A percentile compares a stretch with the other conserved stretches of the same genome.
phyloP scores from a whole-genome alignment of 1,284 basidiomycete species.

The Coniophora puteana region DNA sequence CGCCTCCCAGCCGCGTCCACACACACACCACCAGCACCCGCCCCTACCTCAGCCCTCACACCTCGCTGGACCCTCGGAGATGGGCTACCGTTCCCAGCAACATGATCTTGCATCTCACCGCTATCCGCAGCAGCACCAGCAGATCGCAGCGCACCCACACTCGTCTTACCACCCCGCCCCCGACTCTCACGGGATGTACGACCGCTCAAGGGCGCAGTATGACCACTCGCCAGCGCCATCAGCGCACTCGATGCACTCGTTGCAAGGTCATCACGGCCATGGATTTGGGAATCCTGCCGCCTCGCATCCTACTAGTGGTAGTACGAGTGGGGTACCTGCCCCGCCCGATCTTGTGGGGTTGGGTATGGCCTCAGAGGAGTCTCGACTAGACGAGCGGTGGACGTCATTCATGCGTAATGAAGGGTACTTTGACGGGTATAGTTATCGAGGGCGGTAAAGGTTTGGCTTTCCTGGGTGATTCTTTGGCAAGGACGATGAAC shows the following conservation, averaged over 20 bases:
- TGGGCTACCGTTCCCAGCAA: no score
- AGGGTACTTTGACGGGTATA: conserved; percentile 34
- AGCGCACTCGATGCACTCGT: no score
- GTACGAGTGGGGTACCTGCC: no score
- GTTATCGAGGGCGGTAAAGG: conserved; percentile 22
- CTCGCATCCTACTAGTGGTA: no score
- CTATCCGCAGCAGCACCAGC: conserved; percentile 7
- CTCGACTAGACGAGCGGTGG: conserved; percentile 54
- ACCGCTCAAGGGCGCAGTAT: no score
- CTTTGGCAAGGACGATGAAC: no score
- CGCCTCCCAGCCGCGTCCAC: conserved; percentile 7
- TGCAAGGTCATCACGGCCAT: no score
- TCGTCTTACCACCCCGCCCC: no score
- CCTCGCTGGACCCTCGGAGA: no score
- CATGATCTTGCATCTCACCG: neutral
- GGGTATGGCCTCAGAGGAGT: conserved; percentile 49
- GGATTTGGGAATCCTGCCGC: no score
- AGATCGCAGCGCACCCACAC: neutral
- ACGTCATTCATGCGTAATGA: conserved; percentile 57
- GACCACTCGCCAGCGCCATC: no score
- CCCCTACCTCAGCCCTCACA: conserved; percentile 5
- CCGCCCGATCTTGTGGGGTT: conserved; percentile 44
- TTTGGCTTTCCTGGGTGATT: neutral
- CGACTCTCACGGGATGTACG: no score
- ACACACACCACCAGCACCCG: conserved; percentile 13